Conservation (phyloP, 177 flowering plant species). For the Vitis hybrid region DNA sequence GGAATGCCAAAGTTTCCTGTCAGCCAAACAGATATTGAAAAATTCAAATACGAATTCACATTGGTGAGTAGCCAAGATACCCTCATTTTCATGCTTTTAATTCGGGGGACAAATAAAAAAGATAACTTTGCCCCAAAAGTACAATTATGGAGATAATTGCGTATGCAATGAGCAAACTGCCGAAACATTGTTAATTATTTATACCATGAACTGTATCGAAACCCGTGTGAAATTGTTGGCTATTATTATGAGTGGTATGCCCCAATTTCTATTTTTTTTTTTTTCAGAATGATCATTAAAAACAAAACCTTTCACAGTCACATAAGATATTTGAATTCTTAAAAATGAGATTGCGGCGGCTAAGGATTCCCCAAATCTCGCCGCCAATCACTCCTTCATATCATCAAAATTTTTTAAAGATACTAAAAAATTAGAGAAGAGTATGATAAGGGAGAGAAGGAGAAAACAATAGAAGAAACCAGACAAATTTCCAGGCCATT, state of each 20-base stretch:
- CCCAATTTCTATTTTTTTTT: too few relatives aligned
- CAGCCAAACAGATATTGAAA: too few relatives aligned
- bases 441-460: neutral
- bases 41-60: too few relatives aligned
- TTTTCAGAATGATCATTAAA: neutral
- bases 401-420: neutral
- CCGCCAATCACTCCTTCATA: conserved; percentile 44
- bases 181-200: too few relatives aligned
- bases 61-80: too few relatives aligned
- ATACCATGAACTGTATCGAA: neutral
- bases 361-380: conserved; percentile 40
- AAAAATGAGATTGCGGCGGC: conserved; percentile 32
- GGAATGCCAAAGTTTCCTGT: too few relatives aligned
- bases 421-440: neutral
- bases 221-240: neutral
- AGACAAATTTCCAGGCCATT: conserved; percentile 8
- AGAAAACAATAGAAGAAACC: neutral
- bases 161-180: too few relatives aligned
- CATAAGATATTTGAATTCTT: conserved; percentile 6
- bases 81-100: too few relatives aligned
- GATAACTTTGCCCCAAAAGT: too few relatives aligned
- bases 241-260: too few relatives aligned
- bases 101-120: too few relatives aligned
- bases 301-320: neutral
- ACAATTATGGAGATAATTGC: too few relatives aligned